Evolutionary conservation across 768 basidiomycete genomes (phyloP), one percentile per base, ranked within the genome.

Genomic region (Amanita rubescens): DNA sequence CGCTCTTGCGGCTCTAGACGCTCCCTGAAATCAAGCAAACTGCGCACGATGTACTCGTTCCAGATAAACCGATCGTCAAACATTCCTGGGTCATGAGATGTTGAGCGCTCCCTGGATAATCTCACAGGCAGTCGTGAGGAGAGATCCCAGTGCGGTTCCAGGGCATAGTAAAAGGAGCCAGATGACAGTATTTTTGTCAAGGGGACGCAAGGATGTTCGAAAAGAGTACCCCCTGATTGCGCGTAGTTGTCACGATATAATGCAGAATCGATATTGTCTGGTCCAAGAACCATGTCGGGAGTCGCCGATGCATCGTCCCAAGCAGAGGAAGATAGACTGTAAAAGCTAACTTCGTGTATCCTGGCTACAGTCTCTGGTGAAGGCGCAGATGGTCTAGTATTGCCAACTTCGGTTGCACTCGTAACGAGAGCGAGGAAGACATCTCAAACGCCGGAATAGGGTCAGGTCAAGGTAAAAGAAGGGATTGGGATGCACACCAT

Each of bases 121-220:
- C 94, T 80, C 32, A 82, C 78, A 14, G 85, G 73, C 35, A 98
- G 74, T 42, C 94, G 74, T 1, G 90, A 86, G 3, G 93, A 93
- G 27, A 98, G 72, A 67, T 98, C 94, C 91, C 94, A 97, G 6
- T 78, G 74, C 0, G 87, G 79, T 60, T 84, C 84, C 24, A 85
- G 63, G 1, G 96, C 85, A 63, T 90, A 96, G 69, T 97, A 99
- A 71, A 99, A 99, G 1, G 87, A 84, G 5, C 94, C 94, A 20
- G 87, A 87, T 27, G 90, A 87, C 3, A 99, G 71, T 52, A 97
- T 93, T 68, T 95, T 96, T 44, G 82, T 85, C 62, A 98, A 79
- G 0, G 92, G 87, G 56, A 81, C 67, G 66, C 94, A 97, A 1
- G 96, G 96, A 62, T 98, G 92, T 61, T 94, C 92, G 63, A 85